Evolutionary conservation across 2,329 filamentous ascomycete species (phyloP), one percentile per base, ranked within the genome.

Genomic region (Fusarium marasasianum): DNA sequence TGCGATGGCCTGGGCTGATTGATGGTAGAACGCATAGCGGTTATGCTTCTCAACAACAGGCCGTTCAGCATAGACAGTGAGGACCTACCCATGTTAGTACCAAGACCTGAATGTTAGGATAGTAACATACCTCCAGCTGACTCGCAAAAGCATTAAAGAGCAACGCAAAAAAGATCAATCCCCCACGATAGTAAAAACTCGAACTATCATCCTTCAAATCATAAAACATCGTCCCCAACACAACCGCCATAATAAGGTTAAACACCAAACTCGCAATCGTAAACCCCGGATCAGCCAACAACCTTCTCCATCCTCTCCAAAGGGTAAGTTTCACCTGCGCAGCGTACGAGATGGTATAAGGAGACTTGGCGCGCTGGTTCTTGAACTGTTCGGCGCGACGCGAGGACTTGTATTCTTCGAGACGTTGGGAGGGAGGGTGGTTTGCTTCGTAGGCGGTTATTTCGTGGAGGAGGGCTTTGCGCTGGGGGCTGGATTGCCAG

Each of bases 171-270:
- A 90, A 90, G 6, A 89, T 78, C 4, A 87, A 77, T 3, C 84
- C 83, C 9, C 86, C 86, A 26, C 85, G 83, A 8, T 84, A 81
- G 59, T 85, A 85, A 65, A 89, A 87, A 3, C 82, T 84, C 2
- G 79, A 80, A 0, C 86, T 85, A n/a, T 83, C 83, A 10, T 82
- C 56, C 0, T 84, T 82, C 1, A 85, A 81, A 12, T 85, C 82
- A 66, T 80, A 89, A 72, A 87, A 90, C 66, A 89, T 82, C 26
- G 83, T 87, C n/a, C 87, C 86, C 60, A 89, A 81, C 47, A 90
- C 87, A 15, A 90, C 77, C 8, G 85, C 84, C 79, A 88, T 83
- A 69, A 88, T 76, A 54, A 87, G 67, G 54, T 89, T 85, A 35
- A 84, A 84, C 22, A 82, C 62, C 6, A 85, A 81, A 22, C 82